A percentile compares a stretch with the other conserved stretches of the same genome.
Conservation (phyloP, 2,329 filamentous ascomycete genomes). For the Hansfordia pulvinata region DNA sequence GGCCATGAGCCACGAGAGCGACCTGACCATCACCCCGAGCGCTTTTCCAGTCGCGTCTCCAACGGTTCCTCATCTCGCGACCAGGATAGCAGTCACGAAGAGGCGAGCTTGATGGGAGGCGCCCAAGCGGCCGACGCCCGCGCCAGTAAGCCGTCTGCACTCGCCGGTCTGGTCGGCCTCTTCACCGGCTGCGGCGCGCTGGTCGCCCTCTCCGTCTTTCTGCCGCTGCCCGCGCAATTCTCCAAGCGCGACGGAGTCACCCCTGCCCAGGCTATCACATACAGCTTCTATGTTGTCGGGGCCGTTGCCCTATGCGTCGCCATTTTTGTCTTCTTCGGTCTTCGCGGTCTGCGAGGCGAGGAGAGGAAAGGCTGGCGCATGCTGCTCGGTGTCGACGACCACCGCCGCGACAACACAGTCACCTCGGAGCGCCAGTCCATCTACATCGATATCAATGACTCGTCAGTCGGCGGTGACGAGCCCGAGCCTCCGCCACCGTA, state of each 20-base stretch:
- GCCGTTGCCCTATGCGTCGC: slow-evolving; percentile 58
- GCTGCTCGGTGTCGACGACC: slow-evolving; percentile 28
- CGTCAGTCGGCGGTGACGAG: slow-evolving; percentile 1
- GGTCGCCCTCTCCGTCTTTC: slow-evolving; percentile 66
- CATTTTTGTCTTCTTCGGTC: slow-evolving; percentile 63
- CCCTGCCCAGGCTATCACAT: slow-evolving; percentile 59
- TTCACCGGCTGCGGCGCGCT: slow-evolving; percentile 89
- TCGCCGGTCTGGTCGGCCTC: slow-evolving; percentile 83
- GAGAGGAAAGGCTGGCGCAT: slow-evolving; percentile 60
- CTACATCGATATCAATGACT: background rate
- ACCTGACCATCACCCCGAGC: slow-evolving; percentile 60
- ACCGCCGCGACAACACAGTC: slow-evolving; percentile 3
- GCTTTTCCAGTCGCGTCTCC: slow-evolving; percentile 28
- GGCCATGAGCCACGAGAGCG: slow-evolving; percentile 56
- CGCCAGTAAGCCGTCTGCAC: slow-evolving; percentile 36
- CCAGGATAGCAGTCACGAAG: slow-evolving; percentile 3
- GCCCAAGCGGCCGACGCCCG: no score
- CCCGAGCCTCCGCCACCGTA: slow-evolving; percentile 32
- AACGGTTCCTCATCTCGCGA: slow-evolving; percentile 11
- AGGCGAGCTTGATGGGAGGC: slow-evolving; percentile 9
- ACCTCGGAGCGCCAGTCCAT: background rate
- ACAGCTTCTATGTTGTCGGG: slow-evolving; percentile 82
- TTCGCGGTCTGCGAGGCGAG: slow-evolving; percentile 57
- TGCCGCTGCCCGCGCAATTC: slow-evolving; percentile 77
- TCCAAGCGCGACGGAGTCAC: slow-evolving; percentile 56